Conservation (phyloP, 371 early-diverging fungal species). For the Umbelopsis sp. region DNA sequence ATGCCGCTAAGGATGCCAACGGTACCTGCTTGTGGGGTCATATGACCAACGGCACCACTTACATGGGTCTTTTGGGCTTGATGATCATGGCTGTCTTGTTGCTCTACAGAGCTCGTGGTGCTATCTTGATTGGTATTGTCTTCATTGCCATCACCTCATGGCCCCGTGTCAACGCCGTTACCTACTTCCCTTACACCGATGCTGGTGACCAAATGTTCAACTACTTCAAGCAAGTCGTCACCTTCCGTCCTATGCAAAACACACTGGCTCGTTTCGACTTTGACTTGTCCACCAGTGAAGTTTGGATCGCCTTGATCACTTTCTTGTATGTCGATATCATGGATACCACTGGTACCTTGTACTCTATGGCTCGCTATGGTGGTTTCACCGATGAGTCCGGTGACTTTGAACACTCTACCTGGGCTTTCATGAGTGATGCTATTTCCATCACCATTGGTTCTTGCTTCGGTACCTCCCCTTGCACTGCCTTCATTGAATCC, state of each 20-base stretch:
- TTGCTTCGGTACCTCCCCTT: constrained; percentile 74
- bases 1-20: constrained; percentile 47
- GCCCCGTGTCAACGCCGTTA: constrained; percentile 65
- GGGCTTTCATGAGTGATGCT: constrained; percentile 77
- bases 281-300: constrained; percentile 58
- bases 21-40: constrained; percentile 58
- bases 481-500: constrained; percentile 80
- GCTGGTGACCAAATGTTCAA: constrained; percentile 66
- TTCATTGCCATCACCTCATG: constrained; percentile 72
- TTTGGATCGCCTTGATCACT: constrained; percentile 82
- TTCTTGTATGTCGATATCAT: constrained; percentile 83
- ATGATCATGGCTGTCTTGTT: constrained; percentile 67
- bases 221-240: constrained; percentile 75
- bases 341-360: constrained; percentile 81
- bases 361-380: constrained; percentile 81
- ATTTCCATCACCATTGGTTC: constrained; percentile 67
- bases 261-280: constrained; percentile 70
- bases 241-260: constrained; percentile 60
- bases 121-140: constrained; percentile 73
- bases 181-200: constrained; percentile 74
- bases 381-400: constrained; percentile 76
- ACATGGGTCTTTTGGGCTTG: constrained; percentile 77
- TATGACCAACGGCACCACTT: constrained; percentile 71
- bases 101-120: constrained; percentile 72
- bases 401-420: constrained; percentile 75